phyloP scores from a whole-genome alignment of 345 rosid genomes.

The Camelina neglecta region DNA sequence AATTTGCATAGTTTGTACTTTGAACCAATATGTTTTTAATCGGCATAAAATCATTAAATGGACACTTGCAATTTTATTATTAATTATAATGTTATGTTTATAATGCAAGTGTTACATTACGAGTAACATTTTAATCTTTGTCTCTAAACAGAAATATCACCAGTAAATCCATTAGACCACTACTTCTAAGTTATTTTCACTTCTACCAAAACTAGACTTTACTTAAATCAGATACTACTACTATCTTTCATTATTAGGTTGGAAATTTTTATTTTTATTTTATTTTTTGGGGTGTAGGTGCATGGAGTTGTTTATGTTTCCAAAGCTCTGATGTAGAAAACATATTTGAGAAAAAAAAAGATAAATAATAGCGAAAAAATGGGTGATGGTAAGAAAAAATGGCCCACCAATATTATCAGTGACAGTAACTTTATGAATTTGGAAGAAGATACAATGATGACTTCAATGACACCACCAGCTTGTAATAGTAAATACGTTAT shows the following conservation, averaged over 20 bases:
- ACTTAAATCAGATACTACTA: neutral
- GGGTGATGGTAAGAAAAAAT: slow-evolving; percentile 23
- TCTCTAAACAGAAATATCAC: neutral
- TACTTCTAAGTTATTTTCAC: neutral
- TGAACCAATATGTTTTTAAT: neutral
- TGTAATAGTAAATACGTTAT: slow-evolving; percentile 40
- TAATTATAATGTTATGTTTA: neutral
- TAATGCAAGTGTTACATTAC: neutral
- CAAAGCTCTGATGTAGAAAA: too few relatives aligned
- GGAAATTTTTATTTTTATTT: too few relatives aligned
- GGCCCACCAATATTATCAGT: slow-evolving; percentile 32
- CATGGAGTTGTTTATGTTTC: too few relatives aligned
- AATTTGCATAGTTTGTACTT: neutral
- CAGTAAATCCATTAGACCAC: neutral
- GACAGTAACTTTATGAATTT: slow-evolving; percentile 43
- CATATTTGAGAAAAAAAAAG: neutral
- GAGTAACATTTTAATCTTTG: too few relatives aligned
- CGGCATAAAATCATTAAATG: neutral
- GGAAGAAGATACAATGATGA: slow-evolving; percentile 46
- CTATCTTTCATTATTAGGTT: too few relatives aligned
- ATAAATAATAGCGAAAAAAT: neutral
- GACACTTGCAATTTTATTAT: neutral
- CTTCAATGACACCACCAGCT: slow-evolving; percentile 45
- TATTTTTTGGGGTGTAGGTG: too few relatives aligned
- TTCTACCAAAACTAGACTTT: neutral